Percentiles rank a stretch among this genome's conserved stretches.
phyloP scores from a whole-genome alignment of 306 rosid genomes.

The Vigna angularis region DNA sequence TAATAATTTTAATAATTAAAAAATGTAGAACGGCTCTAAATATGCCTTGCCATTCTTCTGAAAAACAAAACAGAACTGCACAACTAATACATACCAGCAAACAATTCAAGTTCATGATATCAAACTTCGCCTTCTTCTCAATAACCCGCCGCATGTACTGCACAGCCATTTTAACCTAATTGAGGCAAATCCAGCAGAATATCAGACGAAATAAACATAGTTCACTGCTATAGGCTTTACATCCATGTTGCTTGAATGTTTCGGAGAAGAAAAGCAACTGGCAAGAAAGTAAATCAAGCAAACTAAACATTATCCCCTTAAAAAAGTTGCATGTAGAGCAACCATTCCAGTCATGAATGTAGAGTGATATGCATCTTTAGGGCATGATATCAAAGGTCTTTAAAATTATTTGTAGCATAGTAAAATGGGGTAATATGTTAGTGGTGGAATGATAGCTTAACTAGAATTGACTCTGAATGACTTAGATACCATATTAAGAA shows the following conservation, averaged over 20 bases:
- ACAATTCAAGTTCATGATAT: slow-evolving; percentile 92
- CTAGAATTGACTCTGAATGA: too few relatives aligned
- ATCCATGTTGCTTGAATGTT: slow-evolving; percentile 8
- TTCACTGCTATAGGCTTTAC: slow-evolving; percentile 26
- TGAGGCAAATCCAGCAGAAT: slow-evolving; percentile 36
- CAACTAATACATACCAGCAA: slow-evolving; percentile 72
- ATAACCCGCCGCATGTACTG: slow-evolving; percentile 95
- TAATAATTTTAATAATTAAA: slow-evolving; percentile 4
- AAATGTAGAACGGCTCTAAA: slow-evolving; percentile 1
- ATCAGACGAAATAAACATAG: slow-evolving; percentile 31
- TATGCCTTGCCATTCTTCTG: slow-evolving; percentile 1
- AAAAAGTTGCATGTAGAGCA: background rate
- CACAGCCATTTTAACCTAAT: slow-evolving; percentile 95
- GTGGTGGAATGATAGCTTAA: too few relatives aligned
- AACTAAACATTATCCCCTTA: background rate
- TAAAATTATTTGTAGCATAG: background rate
- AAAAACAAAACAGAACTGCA: slow-evolving; percentile 10
- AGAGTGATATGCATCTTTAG: slow-evolving; percentile 27
- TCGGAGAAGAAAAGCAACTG: slow-evolving; percentile 7
- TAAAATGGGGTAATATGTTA: slow-evolving; percentile 7
- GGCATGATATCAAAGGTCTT: slow-evolving; percentile 7
- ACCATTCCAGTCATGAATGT: background rate
- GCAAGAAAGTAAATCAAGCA: slow-evolving; percentile 34
- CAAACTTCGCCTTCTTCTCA: slow-evolving; percentile 94
- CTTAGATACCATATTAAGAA: too few relatives aligned